Evolutionary conservation across 139 green algal species (phyloP).

Genomic region (Ettlia oleoabundans): DNA sequence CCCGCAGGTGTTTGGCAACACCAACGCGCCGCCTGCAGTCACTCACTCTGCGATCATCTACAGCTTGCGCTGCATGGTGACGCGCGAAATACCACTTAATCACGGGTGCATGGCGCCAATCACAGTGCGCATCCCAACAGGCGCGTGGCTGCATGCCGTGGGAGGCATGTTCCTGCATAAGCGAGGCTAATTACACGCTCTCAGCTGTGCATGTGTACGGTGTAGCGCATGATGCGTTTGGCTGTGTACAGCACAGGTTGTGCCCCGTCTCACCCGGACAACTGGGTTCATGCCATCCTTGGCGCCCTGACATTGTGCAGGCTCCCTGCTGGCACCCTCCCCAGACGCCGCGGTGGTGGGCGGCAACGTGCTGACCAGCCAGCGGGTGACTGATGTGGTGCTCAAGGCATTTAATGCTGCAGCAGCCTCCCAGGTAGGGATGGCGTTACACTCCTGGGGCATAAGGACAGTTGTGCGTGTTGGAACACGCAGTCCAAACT

Average conservation of each 20-base stretch:
- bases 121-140: conserved; percentile 70
- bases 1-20: conserved; percentile 93
- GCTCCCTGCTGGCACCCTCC: conserved; percentile 60
- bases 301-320: not conserved
- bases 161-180: too few species aligned
- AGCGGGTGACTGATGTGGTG: conserved; percentile 96
- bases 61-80: conserved; percentile 89
- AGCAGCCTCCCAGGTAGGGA: conserved; percentile 79
- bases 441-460: not conserved
- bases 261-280: too few species aligned
- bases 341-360: conserved; percentile 87
- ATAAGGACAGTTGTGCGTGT: not conserved
- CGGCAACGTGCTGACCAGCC: conserved; percentile 98
- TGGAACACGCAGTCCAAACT: not conserved
- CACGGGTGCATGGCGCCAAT: conserved; percentile 87
- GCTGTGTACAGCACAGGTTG: too few species aligned
- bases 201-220: too few species aligned
- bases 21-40: conserved; percentile 94
- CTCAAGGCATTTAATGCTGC: conserved; percentile 91
- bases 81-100: conserved; percentile 92
- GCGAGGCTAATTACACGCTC: too few species aligned
- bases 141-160: too few species aligned
- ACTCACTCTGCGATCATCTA: conserved; percentile 96
- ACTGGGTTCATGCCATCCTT: not conserved
- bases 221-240: too few species aligned